Evolutionary conservation across 768 basidiomycete genomes (phyloP).

Genomic region (Boletus insuetus): DNA sequence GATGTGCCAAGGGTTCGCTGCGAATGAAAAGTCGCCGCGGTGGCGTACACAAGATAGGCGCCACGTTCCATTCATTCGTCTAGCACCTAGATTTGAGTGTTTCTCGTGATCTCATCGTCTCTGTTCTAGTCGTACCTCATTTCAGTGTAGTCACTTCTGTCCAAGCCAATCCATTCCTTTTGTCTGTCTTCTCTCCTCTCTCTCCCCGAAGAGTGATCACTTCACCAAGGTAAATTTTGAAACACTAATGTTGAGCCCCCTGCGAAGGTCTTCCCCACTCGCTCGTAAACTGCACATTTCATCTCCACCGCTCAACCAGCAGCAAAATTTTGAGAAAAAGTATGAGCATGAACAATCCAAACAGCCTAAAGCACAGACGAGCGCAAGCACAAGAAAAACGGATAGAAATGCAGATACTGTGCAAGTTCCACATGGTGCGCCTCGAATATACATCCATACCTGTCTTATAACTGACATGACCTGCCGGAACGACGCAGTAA

Average conservation of each 20-base stretch:
- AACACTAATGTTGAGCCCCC: conserved; percentile 13
- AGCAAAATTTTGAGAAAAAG: conserved; percentile 5
- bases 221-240: too few relatives aligned
- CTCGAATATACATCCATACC: neutral
- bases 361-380: neutral
- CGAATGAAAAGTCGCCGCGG: conserved; percentile 20
- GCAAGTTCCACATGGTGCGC: conserved; percentile 11
- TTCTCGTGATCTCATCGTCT: too few relatives aligned
- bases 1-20: conserved; percentile 22
- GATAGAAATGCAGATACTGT: neutral
- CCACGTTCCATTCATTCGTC: too few relatives aligned
- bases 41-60: conserved; percentile 24
- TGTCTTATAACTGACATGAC: neutral
- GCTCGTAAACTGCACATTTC: conserved; percentile 14
- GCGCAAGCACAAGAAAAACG: neutral
- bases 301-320: conserved; percentile 13
- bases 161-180: too few relatives aligned
- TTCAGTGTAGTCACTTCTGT: too few relatives aligned
- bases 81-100: too few relatives aligned
- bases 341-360: neutral
- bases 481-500: conserved; percentile 37
- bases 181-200: too few relatives aligned
- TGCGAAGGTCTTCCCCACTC: conserved; percentile 15
- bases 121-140: too few relatives aligned
- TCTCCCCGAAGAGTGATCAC: too few relatives aligned